Evolutionary conservation across 371 early-diverging fungal species (phyloP), one percentile per base, ranked within the genome.

Genomic region (Gilbertella persicaria): DNA sequence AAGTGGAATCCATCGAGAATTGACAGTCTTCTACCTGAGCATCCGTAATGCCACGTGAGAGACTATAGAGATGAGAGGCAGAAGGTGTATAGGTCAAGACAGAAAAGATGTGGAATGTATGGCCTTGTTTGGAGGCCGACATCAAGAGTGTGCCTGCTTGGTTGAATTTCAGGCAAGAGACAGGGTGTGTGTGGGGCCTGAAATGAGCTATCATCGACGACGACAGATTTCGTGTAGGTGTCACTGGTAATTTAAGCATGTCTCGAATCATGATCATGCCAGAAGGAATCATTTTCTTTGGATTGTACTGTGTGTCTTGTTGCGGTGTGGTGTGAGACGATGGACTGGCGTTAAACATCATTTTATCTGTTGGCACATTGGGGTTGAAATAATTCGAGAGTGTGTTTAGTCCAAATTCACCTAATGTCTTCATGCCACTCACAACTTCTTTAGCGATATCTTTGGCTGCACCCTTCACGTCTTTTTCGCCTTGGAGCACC

Each of bases 11-110:
- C n/a, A 69, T 55, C 14, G 86, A 86, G 57, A 87, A 88, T 16
- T 81, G 73, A 40, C 88, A 80, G 49, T 86, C 82, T 51, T 87
- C 88, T 13, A 93, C 83, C 17, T 73, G 80, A 4, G 91, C 93
- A 57, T 85, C 81, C 0, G 92, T 91, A 51, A 83, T 87, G 7
- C 93, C 93, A 17, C 93, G 84, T 0, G 86, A 78, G 35, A 91
- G 75, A 43, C 82, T 85, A 50, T 87, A 90, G 16, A 89, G 43
- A 62, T 88, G 89, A 7, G 78, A 64, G 5, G 70, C 78, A 36
- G 43, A 30, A 0, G 43, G 30, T 1, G 55, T 55, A n/a, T 55
- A 61, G 21, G 73, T 67, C 26, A 70, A 42, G 1, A 80, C 56
- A 4, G 72, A 60, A 72, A 87, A 91, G 4, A 90, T 68, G 45